Conservation (phyloP, 139 green algal genomes). For the Ulvella scutata region DNA sequence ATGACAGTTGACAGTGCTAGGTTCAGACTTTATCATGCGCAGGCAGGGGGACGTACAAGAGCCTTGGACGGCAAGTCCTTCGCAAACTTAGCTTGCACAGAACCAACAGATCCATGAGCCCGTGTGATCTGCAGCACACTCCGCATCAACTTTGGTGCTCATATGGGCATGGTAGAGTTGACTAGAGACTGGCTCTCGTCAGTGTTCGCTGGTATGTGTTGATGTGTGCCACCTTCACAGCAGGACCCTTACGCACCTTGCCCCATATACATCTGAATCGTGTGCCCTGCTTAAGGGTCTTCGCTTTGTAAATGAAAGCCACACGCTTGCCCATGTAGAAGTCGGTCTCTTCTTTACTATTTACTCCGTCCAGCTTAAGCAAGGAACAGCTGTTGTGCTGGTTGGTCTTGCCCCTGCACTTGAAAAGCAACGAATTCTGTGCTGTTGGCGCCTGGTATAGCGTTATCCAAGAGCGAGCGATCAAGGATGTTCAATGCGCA, state of each 20-base stretch:
- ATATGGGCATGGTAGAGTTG: no score
- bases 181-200: no score
- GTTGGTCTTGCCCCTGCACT: constrained; percentile 53
- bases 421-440: background rate
- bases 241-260: constrained; percentile 31
- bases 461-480: background rate
- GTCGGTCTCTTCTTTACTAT: constrained; percentile 64
- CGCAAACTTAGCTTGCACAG: constrained; percentile 87
- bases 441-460: background rate
- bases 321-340: constrained; percentile 96
- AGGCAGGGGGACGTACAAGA: constrained; percentile 31
- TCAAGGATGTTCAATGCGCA: background rate
- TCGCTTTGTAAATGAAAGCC: constrained; percentile 98
- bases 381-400: constrained; percentile 79
- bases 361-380: constrained; percentile 84
- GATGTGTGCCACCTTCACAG: background rate
- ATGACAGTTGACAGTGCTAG: no score
- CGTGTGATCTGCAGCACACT: constrained; percentile 46
- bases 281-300: constrained; percentile 89
- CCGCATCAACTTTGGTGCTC: no score
- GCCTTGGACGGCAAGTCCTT: constrained; percentile 84
- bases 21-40: no score
- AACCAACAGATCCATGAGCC: constrained; percentile 76
- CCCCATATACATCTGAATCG: constrained; percentile 91
- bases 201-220: no score